Conservation (phyloP, 179 eudicot genomes). For the Spergularia azorica region DNA sequence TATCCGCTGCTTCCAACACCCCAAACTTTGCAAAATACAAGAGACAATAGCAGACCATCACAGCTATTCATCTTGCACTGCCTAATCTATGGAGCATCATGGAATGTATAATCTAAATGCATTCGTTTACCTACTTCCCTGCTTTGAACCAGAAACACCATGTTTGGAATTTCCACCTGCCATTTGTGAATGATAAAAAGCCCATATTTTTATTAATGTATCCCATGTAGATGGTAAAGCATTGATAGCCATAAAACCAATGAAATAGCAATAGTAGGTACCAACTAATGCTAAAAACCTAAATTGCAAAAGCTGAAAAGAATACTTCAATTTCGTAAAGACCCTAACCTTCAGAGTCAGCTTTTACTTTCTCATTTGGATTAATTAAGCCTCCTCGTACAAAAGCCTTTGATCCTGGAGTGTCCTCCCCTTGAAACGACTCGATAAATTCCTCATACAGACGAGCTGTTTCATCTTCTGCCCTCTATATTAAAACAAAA, state of each 20-base stretch:
- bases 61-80: slow-evolving; percentile 41
- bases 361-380: slow-evolving; percentile 73
- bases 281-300: slow-evolving; percentile 10
- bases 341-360: slow-evolving; percentile 70
- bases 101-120: slow-evolving; percentile 72
- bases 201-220: slow-evolving; percentile 84
- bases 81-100: slow-evolving; percentile 50
- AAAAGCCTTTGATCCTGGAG: slow-evolving; percentile 81
- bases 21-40: slow-evolving; percentile 13
- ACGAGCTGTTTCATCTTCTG: slow-evolving; percentile 86
- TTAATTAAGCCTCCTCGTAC: slow-evolving; percentile 92
- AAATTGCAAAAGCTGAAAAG: slow-evolving; percentile 12
- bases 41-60: slow-evolving; percentile 29
- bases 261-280: slow-evolving; percentile 28
- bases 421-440: slow-evolving; percentile 85
- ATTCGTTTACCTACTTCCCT: slow-evolving; percentile 99
- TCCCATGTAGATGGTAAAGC: slow-evolving; percentile 50
- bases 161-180: slow-evolving; percentile 99
- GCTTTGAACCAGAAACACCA: slow-evolving; percentile 99
- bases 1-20: slow-evolving; percentile 18
- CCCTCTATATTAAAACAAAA: slow-evolving; percentile 55
- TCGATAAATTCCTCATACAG: slow-evolving; percentile 78
- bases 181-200: slow-evolving; percentile 94
- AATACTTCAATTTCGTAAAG: slow-evolving; percentile 20
- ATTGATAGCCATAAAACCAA: slow-evolving; percentile 50